These are phyloP conservation scores for Linum trigynum DNA, from an alignment of 345 rosid genomes.

Conservation along the genomic window DNA sequence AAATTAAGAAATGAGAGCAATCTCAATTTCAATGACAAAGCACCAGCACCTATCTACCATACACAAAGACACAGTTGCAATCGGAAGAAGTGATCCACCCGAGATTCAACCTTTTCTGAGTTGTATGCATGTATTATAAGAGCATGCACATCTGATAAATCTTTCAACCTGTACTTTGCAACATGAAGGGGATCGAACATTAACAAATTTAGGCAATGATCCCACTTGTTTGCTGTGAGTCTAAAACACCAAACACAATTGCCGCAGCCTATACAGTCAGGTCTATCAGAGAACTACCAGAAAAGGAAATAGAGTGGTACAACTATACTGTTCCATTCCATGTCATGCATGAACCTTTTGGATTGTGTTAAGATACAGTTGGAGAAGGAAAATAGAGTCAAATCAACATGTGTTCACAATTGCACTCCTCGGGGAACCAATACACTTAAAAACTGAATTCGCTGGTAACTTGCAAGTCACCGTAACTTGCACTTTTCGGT, in stretches of 20 bases:
- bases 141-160: slow-evolving; percentile 77
- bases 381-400: not conserved
- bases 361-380: not conserved
- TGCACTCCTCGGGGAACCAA: not conserved
- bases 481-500: too few relatives aligned
- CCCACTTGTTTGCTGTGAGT: too few relatives aligned
- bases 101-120: slow-evolving; percentile 66
- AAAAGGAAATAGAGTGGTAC: too few relatives aligned
- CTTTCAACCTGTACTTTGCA: slow-evolving; percentile 83
- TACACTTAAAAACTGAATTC: not conserved
- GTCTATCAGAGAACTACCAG: not conserved
- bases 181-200: slow-evolving; percentile 55
- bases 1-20: not conserved
- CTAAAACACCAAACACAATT: slow-evolving; percentile 22
- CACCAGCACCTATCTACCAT: too few relatives aligned
- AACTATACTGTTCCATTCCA: not conserved
- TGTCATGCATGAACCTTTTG: not conserved
- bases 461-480: not conserved
- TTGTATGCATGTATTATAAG: slow-evolving; percentile 87
- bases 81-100: slow-evolving; percentile 82
- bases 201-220: slow-evolving; percentile 34
- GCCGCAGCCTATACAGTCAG: not conserved
- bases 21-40: too few relatives aligned
- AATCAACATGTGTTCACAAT: not conserved
- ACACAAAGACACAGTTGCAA: too few relatives aligned